Conservation (phyloP, 1,284 basidiomycete genomes). For the Pseudozyma pruni region DNA sequence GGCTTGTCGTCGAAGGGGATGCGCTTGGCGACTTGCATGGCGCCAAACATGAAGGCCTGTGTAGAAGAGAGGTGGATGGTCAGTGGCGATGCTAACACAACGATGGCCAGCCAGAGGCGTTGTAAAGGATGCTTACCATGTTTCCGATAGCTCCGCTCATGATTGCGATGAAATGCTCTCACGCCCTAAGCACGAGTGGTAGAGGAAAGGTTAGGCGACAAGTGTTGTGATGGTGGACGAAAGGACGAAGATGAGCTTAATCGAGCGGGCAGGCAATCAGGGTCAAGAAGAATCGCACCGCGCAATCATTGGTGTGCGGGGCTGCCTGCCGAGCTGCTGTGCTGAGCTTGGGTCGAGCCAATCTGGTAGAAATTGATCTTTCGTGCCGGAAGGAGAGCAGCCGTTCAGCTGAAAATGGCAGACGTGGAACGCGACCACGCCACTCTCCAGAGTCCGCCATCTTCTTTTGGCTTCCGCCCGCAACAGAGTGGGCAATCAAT, state of each 20-base stretch:
- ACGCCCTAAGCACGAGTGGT: constrained; percentile 14
- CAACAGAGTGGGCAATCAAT: no score
- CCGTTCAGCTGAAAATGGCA: not conserved
- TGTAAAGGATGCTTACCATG: constrained; percentile 35
- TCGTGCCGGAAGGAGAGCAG: constrained; percentile 20
- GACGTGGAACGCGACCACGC: constrained; percentile 19
- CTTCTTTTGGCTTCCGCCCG: constrained; percentile 29
- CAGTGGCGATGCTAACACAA: not conserved
- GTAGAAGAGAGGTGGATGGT: not conserved
- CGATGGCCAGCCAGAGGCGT: not conserved
- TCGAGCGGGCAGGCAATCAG: not conserved
- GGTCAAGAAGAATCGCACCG: no score
- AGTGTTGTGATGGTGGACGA: constrained; percentile 1
- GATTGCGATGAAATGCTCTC: constrained; percentile 4
- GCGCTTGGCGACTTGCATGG: constrained; percentile 79
- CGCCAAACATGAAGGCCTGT: constrained; percentile 59
- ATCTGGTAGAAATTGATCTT: not conserved
- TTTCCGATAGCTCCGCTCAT: constrained; percentile 54
- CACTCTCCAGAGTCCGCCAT: constrained; percentile 6
- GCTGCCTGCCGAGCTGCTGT: constrained; percentile 2
- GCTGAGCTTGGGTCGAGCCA: not conserved
- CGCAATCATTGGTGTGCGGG: constrained; percentile 1
- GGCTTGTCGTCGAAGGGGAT: constrained; percentile 89
- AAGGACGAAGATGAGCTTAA: constrained; percentile 1
- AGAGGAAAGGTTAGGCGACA: not conserved